Percentiles rank a stretch among this genome's conserved stretches.
phyloP scores from a whole-genome alignment of 345 rosid species.

The Chamaenerion angustifolium region DNA sequence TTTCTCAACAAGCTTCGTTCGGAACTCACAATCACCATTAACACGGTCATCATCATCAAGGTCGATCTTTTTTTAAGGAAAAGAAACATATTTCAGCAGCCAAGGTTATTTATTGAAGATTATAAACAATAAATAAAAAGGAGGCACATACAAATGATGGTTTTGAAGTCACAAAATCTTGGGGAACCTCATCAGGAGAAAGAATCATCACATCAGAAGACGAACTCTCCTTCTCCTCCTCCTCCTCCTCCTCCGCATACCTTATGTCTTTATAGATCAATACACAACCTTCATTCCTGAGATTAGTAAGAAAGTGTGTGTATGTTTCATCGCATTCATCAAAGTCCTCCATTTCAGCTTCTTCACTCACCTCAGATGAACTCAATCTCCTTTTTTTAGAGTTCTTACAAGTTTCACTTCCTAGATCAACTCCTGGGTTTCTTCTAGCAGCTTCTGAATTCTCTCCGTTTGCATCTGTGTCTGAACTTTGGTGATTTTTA shows the following conservation, averaged over 20 bases:
- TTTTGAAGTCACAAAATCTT: slow-evolving; percentile 13
- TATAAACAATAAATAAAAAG: slow-evolving; percentile 5
- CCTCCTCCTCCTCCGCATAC: slow-evolving; percentile 16
- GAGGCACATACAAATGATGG: slow-evolving; percentile 14
- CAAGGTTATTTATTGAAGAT: neutral
- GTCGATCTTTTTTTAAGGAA: slow-evolving; percentile 13
- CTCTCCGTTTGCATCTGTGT: neutral
- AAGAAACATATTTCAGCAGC: slow-evolving; percentile 12
- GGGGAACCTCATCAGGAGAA: slow-evolving; percentile 4
- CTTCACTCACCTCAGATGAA: neutral
- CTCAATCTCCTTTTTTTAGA: neutral
- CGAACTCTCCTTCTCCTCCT: slow-evolving; percentile 12
- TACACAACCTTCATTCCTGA: slow-evolving; percentile 10
- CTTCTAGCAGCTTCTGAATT: neutral
- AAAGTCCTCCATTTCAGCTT: neutral
- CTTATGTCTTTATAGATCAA: slow-evolving; percentile 11
- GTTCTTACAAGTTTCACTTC: slow-evolving; percentile 3
- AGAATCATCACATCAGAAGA: slow-evolving; percentile 28
- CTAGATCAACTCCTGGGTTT: slow-evolving; percentile 5
- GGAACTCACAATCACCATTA: slow-evolving; percentile 19
- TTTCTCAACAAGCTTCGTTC: slow-evolving; percentile 28
- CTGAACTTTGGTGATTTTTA: neutral
- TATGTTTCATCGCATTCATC: slow-evolving; percentile 17
- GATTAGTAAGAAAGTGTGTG: slow-evolving; percentile 6
- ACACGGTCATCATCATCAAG: slow-evolving; percentile 8